Percentiles rank a stretch among this genome's conserved stretches.
These are phyloP conservation scores for Cladobotryum protrusum DNA, from an alignment of 2,329 filamentous ascomycete genomes.

Conservation along the genomic window DNA sequence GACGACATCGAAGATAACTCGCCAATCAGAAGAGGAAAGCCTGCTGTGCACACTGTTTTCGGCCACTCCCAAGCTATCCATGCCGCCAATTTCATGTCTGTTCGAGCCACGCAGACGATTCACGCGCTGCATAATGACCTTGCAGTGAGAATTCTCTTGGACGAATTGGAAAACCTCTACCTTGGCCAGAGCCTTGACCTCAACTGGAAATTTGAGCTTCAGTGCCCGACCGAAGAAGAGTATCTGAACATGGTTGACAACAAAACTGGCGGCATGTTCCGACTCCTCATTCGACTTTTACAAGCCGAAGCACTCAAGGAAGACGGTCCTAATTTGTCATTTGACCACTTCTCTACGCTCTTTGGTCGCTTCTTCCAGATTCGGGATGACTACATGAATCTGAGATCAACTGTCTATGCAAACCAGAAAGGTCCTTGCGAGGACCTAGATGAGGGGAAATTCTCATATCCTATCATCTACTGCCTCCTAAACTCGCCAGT, in stretches of 20 bases:
- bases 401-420: constrained; percentile 25
- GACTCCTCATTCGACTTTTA: constrained; percentile 15
- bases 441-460: constrained; percentile 37
- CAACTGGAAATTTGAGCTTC: constrained; percentile 18
- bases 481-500: not conserved
- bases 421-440: constrained; percentile 34
- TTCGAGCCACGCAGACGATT: not conserved
- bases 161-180: constrained; percentile 16
- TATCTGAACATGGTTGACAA: constrained; percentile 24
- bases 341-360: constrained; percentile 4
- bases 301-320: not conserved
- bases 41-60: constrained; percentile 30
- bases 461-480: constrained; percentile 29
- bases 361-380: constrained; percentile 28
- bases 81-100: constrained; percentile 22
- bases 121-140: not conserved
- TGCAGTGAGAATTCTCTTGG: constrained; percentile 14
- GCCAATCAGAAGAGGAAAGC: constrained; percentile 26
- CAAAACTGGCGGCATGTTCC: constrained; percentile 20
- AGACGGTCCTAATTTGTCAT: not conserved
- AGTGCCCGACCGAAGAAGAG: constrained; percentile 17
- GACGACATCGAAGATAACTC: constrained; percentile 36
- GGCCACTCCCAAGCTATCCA: constrained; percentile 32
- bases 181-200: constrained; percentile 25
- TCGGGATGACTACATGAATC: constrained; percentile 28